Evolutionary conservation across 306 rosid species (phyloP).

Genomic region (Quercus rubra): DNA sequence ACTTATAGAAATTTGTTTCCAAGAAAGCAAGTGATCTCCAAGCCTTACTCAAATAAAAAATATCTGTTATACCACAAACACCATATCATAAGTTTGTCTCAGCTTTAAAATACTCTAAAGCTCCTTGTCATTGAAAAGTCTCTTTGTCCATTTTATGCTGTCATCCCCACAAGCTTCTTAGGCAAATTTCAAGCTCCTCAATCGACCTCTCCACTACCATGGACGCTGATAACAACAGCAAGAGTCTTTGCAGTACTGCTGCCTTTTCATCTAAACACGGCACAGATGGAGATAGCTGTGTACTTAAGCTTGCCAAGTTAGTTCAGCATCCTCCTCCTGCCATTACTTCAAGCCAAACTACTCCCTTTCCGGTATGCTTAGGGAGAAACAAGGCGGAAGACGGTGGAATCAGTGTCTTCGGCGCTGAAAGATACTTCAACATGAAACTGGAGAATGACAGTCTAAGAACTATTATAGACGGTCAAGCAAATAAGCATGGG

Average conservation of each 20-base stretch:
- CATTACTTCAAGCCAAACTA: neutral
- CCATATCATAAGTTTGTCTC: neutral
- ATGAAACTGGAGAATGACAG: conserved; percentile 21
- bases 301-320: neutral
- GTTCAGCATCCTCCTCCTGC: conserved; percentile 11
- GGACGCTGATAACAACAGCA: conserved; percentile 13
- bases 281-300: conserved; percentile 10
- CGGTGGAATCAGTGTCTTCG: conserved; percentile 44
- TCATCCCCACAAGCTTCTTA: neutral
- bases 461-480: neutral
- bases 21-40: neutral
- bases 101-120: neutral
- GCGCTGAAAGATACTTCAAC: conserved; percentile 48
- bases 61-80: neutral
- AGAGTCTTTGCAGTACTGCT: neutral
- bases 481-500: neutral
- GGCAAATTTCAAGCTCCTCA: neutral
- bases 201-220: neutral
- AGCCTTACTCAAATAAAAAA: neutral
- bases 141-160: neutral
- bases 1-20: neutral
- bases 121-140: neutral
- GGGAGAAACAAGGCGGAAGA: conserved; percentile 14
- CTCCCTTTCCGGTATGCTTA: neutral
- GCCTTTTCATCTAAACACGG: conserved; percentile 26